Conservation (phyloP, 192 early-diverging fungal genomes). For the Coemansia sp. region DNA sequence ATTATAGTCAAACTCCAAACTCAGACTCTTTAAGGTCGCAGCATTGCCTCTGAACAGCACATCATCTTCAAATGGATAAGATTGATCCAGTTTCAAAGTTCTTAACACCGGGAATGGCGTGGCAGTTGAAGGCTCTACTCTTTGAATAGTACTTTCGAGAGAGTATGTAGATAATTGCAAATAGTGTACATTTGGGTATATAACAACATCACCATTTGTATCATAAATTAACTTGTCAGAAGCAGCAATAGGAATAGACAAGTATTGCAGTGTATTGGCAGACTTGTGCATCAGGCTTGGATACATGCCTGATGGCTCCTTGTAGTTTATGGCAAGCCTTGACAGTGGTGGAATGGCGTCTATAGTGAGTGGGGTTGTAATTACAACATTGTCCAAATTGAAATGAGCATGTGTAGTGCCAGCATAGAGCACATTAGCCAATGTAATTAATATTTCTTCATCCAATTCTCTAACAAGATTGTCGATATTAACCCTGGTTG, state of each 20-base stretch:
- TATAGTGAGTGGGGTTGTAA: no score
- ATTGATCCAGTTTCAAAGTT: neutral
- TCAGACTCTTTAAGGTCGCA: neutral
- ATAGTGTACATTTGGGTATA: constrained; percentile 4
- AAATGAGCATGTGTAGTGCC: neutral
- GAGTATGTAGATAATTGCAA: neutral
- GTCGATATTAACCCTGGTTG: neutral
- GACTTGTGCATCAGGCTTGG: neutral
- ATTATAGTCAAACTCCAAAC: no score
- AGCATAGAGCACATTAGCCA: no score
- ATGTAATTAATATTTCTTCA: no score
- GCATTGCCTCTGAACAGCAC: constrained; percentile 11
- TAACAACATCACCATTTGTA: neutral
- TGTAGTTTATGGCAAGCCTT: neutral
- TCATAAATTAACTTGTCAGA: neutral
- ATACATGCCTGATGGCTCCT: no score
- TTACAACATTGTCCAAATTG: no score
- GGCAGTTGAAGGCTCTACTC: no score
- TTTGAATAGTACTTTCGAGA: no score
- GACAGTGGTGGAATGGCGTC: neutral
- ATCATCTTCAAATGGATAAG: constrained; percentile 4
- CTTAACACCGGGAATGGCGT: neutral
- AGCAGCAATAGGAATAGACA: no score
- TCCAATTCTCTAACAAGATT: no score
- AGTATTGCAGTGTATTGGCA: neutral